Evolutionary conservation across 2,329 filamentous ascomycete genomes (phyloP).

Genomic region (Chaetomiaceae sp.): DNA sequence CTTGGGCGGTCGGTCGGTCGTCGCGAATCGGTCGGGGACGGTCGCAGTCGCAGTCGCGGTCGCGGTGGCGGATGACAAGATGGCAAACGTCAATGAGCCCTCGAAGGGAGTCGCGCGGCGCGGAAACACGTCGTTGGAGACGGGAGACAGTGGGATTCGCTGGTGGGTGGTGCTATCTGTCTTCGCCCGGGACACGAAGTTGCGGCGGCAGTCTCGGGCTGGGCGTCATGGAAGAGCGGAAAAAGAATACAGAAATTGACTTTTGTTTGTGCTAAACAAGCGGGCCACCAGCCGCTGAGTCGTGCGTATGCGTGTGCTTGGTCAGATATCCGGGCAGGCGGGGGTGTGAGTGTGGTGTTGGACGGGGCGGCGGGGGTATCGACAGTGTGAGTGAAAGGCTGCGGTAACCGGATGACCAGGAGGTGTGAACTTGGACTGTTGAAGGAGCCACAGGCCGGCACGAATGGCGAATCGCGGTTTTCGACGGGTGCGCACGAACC

Average conservation of each 20-base stretch:
- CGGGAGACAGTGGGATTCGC: background rate
- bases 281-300: background rate
- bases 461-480: background rate
- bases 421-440: background rate
- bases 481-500: slow-evolving; percentile 19
- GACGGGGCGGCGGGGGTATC: background rate
- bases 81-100: no score
- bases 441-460: background rate
- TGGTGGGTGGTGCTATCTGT: slow-evolving; percentile 1
- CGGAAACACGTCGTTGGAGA: background rate
- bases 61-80: no score
- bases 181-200: slow-evolving; percentile 15
- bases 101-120: background rate
- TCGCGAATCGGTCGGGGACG: background rate
- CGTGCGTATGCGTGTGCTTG: background rate
- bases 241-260: background rate
- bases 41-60: no score
- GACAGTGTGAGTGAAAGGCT: background rate
- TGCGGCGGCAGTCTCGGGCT: slow-evolving; percentile 15
- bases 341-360: background rate
- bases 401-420: no score
- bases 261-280: background rate
- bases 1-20: slow-evolving; percentile 24
- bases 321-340: background rate
- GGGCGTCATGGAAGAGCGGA: slow-evolving; percentile 19